Evolutionary conservation across 257 asterid genomes (phyloP).

Genomic region (Petrea volubilis): DNA sequence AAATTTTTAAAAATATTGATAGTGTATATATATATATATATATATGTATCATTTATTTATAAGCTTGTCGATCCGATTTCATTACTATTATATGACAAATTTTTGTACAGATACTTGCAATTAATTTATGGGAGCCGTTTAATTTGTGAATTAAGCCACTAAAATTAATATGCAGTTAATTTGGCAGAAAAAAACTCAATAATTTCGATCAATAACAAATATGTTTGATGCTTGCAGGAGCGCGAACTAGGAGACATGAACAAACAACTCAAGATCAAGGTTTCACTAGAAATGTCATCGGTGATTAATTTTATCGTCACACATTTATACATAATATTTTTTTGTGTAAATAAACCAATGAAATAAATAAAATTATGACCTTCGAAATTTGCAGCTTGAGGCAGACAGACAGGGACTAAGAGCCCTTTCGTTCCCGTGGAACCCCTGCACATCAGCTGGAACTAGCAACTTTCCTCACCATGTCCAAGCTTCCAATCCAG

Average conservation of each 20-base stretch:
- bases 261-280: conserved; percentile 78
- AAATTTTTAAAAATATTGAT: background rate
- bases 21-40: too few species aligned
- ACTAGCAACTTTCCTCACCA: conserved; percentile 40
- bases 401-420: conserved; percentile 55
- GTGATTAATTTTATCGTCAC: conserved; percentile 30
- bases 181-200: background rate
- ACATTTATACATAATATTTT: background rate
- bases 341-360: background rate
- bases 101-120: too few species aligned
- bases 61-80: background rate
- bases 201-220: background rate
- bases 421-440: conserved; percentile 57
- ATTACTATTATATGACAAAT: background rate
- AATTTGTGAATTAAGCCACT: too few species aligned
- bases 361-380: background rate
- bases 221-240: conserved; percentile 44
- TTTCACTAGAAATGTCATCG: conserved; percentile 75
- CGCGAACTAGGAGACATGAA: conserved; percentile 85
- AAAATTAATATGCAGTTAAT: too few species aligned
- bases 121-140: too few species aligned
- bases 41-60: too few species aligned
- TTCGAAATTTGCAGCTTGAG: conserved; percentile 51
- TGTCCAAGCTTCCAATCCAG: conserved; percentile 43
- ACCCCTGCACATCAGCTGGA: conserved; percentile 39